These are phyloP conservation scores for Penicillium hordei DNA, from an alignment of 2,329 filamentous ascomycete genomes.

Conservation along the genomic window DNA sequence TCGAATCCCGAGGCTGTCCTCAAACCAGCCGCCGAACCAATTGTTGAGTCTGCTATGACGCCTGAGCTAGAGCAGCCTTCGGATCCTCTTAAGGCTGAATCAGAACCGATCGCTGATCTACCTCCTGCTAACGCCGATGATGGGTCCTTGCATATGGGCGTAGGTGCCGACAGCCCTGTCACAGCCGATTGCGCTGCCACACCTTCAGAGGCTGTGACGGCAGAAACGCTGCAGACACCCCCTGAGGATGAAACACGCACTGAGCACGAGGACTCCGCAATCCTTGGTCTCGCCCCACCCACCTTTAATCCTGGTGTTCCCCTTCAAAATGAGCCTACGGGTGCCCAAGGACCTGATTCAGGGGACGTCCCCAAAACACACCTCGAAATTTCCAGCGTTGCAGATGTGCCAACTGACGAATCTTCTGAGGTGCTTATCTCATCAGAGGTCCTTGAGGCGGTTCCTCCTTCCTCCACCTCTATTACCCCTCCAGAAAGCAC, in stretches of 20 bases:
- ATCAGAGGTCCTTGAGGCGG: conserved; percentile 18
- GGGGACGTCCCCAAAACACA: conserved; percentile 23
- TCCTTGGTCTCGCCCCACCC: conserved; percentile 29
- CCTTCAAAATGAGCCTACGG: conserved; percentile 28
- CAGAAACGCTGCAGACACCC: conserved; percentile 18
- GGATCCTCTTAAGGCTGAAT: conserved; percentile 15
- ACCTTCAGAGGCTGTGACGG: conserved; percentile 14
- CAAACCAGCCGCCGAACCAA: neutral
- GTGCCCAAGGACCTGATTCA: conserved; percentile 26
- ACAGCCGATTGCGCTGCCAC: conserved; percentile 15
- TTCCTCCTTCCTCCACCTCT: conserved; percentile 20
- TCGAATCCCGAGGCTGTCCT: neutral
- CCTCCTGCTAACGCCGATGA: conserved; percentile 18
- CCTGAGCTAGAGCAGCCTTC: conserved; percentile 1
- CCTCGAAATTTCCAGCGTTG: conserved; percentile 17
- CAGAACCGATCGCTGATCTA: conserved; percentile 27
- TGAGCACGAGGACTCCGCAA: conserved; percentile 26
- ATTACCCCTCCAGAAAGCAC: conserved; percentile 17
- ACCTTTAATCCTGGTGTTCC: conserved; percentile 32
- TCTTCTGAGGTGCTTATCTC: conserved; percentile 11
- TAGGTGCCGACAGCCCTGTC: conserved; percentile 13
- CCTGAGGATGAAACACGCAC: conserved; percentile 29
- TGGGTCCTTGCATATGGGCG: conserved; percentile 17
- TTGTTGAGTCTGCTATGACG: neutral
- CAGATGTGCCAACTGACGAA: conserved; percentile 20